Percentiles rank a stretch among this genome's conserved stretches.
Evolutionary conservation across 441 rosid genomes (phyloP).

Genomic region (Aquilaria agallochum): DNA sequence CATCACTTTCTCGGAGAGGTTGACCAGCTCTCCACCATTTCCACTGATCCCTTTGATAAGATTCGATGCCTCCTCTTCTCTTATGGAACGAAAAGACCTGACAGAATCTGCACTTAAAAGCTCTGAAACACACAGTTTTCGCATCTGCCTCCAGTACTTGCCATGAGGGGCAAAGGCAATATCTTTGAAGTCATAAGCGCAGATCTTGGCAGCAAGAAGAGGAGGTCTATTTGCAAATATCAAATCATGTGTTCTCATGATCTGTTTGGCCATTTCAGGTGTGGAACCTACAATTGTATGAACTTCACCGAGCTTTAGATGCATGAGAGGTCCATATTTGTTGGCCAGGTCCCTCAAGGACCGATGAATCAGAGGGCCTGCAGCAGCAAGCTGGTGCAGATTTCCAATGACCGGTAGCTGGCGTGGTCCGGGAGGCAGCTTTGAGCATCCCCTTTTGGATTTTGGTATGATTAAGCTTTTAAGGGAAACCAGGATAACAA

Average conservation of each 20-base stretch:
- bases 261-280: slow-evolving; percentile 14
- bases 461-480: too few species aligned
- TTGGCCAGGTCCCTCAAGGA: slow-evolving; percentile 17
- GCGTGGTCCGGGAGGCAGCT: slow-evolving; percentile 13
- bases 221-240: slow-evolving; percentile 21
- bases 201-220: not conserved
- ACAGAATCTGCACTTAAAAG: slow-evolving; percentile 16
- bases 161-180: slow-evolving; percentile 17
- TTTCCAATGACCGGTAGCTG: slow-evolving; percentile 12
- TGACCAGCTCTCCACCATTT: slow-evolving; percentile 5
- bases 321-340: slow-evolving; percentile 24
- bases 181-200: slow-evolving; percentile 9
- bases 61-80: slow-evolving; percentile 24
- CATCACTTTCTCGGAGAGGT: slow-evolving; percentile 8
- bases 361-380: slow-evolving; percentile 12
- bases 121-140: slow-evolving; percentile 14
- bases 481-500: too few species aligned
- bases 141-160: slow-evolving; percentile 20
- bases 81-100: slow-evolving; percentile 13
- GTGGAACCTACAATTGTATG: slow-evolving; percentile 14
- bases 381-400: slow-evolving; percentile 7
- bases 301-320: slow-evolving; percentile 27
- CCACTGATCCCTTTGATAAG: slow-evolving; percentile 7
- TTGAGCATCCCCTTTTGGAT: not conserved
- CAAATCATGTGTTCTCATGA: slow-evolving; percentile 21